Conservation (phyloP, 768 basidiomycete genomes). For the Tylopilus subfusipes region DNA sequence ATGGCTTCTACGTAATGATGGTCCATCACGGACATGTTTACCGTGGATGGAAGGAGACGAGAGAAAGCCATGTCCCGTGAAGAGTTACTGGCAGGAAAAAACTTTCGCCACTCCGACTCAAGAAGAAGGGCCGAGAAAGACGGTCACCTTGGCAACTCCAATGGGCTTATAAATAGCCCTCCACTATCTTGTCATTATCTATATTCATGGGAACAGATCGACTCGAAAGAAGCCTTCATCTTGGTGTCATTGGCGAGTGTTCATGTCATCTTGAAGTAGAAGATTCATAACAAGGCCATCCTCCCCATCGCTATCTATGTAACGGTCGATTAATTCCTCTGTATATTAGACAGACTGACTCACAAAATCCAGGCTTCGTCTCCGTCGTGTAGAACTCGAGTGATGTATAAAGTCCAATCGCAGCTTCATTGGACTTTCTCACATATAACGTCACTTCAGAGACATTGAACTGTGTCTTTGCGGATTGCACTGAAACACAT, state of each 20-base stretch:
- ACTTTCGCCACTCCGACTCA: background rate
- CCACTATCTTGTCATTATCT: background rate
- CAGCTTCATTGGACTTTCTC: background rate
- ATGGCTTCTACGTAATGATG: no score
- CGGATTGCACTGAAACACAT: background rate
- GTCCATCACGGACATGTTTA: no score
- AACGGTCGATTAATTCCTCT: background rate
- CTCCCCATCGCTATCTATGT: background rate
- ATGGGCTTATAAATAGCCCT: background rate
- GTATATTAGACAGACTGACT: background rate
- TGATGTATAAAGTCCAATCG: background rate
- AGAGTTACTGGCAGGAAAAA: no score
- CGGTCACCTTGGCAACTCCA: background rate
- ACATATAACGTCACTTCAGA: background rate
- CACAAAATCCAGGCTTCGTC: background rate
- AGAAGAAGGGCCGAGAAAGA: background rate
- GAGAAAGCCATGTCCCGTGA: background rate
- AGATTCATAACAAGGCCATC: background rate
- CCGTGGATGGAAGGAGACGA: background rate
- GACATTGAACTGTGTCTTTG: background rate
- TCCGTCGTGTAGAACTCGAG: background rate
- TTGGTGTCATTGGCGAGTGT: background rate
- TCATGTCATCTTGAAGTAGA: background rate
- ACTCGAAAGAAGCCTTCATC: background rate
- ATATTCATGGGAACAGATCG: background rate